Evolutionary conservation across 2,329 filamentous ascomycete species (phyloP).

Genomic region (Fusarium bulbicola): DNA sequence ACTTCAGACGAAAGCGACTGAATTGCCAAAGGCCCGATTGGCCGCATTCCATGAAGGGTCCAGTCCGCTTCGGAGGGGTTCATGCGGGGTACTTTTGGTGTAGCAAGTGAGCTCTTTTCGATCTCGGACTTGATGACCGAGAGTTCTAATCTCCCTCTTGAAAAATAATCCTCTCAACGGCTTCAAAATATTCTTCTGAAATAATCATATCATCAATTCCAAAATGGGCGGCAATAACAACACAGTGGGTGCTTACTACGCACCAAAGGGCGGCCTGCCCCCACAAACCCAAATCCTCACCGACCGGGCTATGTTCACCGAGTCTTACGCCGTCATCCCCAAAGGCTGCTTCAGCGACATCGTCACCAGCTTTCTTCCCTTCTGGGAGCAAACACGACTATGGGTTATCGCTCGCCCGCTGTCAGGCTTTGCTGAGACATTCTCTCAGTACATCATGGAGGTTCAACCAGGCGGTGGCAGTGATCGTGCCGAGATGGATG

Average conservation of each 20-base stretch:
- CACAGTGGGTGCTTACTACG: constrained; percentile 18
- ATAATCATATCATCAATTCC: background rate
- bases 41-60: background rate
- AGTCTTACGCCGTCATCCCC: constrained; percentile 28
- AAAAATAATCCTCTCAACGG: background rate
- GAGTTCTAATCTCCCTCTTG: background rate
- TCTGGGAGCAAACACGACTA: constrained; percentile 25
- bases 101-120: background rate
- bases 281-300: constrained; percentile 26
- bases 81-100: constrained; percentile 4
- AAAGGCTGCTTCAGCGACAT: constrained; percentile 32
- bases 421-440: constrained; percentile 26
- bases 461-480: constrained; percentile 20
- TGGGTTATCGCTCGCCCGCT: constrained; percentile 26
- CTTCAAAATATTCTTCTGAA: fast-evolving
- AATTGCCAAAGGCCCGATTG: background rate
- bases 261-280: constrained; percentile 22
- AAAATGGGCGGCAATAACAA: constrained; percentile 8
- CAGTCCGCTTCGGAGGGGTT: background rate
- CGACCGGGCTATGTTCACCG: constrained; percentile 28
- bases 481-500: constrained; percentile 22
- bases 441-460: constrained; percentile 29
- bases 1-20: background rate
- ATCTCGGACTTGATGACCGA: background rate
- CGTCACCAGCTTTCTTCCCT: constrained; percentile 24